Conservation (phyloP, 495 filamentous ascomycete genomes). For the Sphaerosporella brunnea region DNA sequence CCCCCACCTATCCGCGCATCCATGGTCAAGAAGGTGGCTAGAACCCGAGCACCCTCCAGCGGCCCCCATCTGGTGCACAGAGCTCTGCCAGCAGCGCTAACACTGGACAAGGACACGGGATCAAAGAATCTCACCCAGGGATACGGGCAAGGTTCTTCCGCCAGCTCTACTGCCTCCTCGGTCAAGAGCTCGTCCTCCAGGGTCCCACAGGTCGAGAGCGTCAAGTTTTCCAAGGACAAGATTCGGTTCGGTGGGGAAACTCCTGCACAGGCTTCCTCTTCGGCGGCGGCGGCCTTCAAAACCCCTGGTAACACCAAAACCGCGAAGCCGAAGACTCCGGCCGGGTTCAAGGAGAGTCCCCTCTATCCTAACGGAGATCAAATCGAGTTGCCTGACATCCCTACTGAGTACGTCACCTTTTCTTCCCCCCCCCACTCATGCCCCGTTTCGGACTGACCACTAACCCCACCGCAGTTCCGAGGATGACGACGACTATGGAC, state of each 20-base stretch:
- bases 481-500: slow-evolving; percentile 38
- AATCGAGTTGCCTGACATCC: slow-evolving; percentile 75
- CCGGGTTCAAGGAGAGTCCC: slow-evolving; percentile 40
- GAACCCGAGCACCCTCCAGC: not conserved
- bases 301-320: slow-evolving; percentile 18
- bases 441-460: not conserved
- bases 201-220: slow-evolving; percentile 28
- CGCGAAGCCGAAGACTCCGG: slow-evolving; percentile 33
- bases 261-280: slow-evolving; percentile 28
- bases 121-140: slow-evolving; percentile 39
- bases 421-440: not conserved
- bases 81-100: no score
- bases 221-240: slow-evolving; percentile 62
- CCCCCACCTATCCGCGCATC: slow-evolving; percentile 71
- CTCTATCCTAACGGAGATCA: slow-evolving; percentile 61
- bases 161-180: slow-evolving; percentile 27
- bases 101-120: slow-evolving; percentile 10
- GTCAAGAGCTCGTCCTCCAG: slow-evolving; percentile 5
- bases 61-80: no score
- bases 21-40: slow-evolving; percentile 27
- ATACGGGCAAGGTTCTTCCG: slow-evolving; percentile 39
- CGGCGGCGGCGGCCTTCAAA: slow-evolving; percentile 26
- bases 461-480: slow-evolving; percentile 27
- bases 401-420: slow-evolving; percentile 44
- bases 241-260: slow-evolving; percentile 70